Evolutionary conservation across 1,139 yeast species (phyloP), one percentile per base, ranked within the genome.

Genomic region (Meyerozyma guilliermondii): DNA sequence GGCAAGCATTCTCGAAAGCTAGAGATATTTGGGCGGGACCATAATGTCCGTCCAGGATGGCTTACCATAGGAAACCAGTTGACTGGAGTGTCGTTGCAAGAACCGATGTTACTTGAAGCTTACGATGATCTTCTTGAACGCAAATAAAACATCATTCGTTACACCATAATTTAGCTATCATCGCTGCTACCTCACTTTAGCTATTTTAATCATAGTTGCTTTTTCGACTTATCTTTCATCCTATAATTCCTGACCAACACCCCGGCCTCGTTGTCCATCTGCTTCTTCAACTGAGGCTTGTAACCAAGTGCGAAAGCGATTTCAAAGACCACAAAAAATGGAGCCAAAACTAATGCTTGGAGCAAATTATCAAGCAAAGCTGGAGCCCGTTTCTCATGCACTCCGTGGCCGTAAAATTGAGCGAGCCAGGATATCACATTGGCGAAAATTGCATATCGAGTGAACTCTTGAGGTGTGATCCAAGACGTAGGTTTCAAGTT

Each of bases 391-490:
- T 74, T 74, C 58, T 92, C 98, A 54, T 80, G 87, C 14, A 78
- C 74, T 2, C 86, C 92, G 58, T 92, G 98, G 4, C 97, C 97
- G 46, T 84, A 71, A 61, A 92, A 89, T 58, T 92, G 98, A n/a
- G 81, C 81, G 17, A 81, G 55, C 98, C 98, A 92, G 11, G 86
- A 68, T 2, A 62, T 39, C 0, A 74, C 58, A 59, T 84, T 86
- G 23, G 76, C 51, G 0, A 47, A 53, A 26, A 65, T 46, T 4
- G 78, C 71, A 38, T 50, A 55, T 38, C 53, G 55, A 43, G 57
- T 51, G 42, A 66, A 71, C 26, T 46, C 53, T 7, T 57, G 45
- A 4, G 47, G 34, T 4, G 23, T 17, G 33, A 29, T 29, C 16
- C 16, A 29, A 29, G 33, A n/a, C 10, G 14, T 13, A 1, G 48